Evolutionary conservation across 106 monocot genomes (phyloP).

Genomic region (Alisma plantagoaquatica): DNA sequence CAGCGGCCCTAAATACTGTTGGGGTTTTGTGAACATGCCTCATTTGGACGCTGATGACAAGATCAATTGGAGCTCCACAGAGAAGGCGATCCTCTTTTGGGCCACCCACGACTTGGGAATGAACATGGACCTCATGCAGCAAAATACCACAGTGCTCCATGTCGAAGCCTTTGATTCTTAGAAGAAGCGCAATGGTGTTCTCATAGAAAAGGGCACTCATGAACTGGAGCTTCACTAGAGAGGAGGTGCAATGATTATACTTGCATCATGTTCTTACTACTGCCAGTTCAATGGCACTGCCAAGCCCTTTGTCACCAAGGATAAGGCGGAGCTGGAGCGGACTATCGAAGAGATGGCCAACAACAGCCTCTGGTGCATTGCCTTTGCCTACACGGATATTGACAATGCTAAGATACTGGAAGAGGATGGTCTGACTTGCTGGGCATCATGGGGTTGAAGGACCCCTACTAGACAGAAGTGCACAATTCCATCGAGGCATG

Average conservation of each 20-base stretch:
- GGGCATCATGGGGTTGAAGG: constrained; percentile 29
- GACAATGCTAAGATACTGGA: background rate
- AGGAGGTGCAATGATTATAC: constrained; percentile 10
- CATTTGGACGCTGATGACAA: background rate
- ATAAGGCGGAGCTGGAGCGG: background rate
- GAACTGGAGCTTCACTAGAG: constrained; percentile 7
- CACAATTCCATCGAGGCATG: constrained; percentile 41
- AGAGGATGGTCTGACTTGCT: constrained; percentile 10
- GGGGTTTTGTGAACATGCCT: constrained; percentile 19
- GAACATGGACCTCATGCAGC: background rate
- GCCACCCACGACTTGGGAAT: constrained; percentile 3
- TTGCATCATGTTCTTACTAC: constrained; percentile 4
- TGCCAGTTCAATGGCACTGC: background rate
- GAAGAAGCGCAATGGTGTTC: constrained; percentile 13
- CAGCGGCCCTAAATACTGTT: constrained; percentile 28
- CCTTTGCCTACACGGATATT: constrained; percentile 2
- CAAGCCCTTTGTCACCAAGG: background rate
- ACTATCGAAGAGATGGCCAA: constrained; percentile 11
- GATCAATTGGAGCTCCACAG: constrained; percentile 5
- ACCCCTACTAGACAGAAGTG: constrained; percentile 73
- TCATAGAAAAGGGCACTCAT: background rate
- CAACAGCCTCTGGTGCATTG: constrained; percentile 10
- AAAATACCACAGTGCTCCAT: background rate
- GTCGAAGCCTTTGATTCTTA: constrained; percentile 10
- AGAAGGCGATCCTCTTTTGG: constrained; percentile 19